Evolutionary conservation across 495 filamentous ascomycete genomes (phyloP).

Genomic region (Daldinia childiae): DNA sequence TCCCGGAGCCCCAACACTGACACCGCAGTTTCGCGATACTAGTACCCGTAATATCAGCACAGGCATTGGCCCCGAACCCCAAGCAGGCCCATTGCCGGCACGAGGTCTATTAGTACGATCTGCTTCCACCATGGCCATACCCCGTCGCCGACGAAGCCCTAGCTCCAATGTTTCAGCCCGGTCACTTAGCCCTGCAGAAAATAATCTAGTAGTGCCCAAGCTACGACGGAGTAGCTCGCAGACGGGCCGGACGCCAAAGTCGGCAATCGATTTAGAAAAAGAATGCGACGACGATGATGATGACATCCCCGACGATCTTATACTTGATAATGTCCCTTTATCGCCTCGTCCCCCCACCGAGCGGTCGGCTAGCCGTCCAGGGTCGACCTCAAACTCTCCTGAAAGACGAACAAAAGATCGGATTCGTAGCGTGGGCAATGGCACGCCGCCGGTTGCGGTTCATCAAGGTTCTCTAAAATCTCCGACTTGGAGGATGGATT

Average conservation of each 20-base stretch:
- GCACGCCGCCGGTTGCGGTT: constrained; percentile 59
- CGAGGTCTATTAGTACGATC: constrained; percentile 51
- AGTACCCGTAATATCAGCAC: constrained; percentile 41
- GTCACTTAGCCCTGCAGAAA: constrained; percentile 53
- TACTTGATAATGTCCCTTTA: constrained; percentile 94
- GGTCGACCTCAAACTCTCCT: constrained; percentile 65
- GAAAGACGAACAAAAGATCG: constrained; percentile 63
- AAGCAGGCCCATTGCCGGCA: constrained; percentile 45
- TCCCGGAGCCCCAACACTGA: constrained; percentile 27
- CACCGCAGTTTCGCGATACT: constrained; percentile 41
- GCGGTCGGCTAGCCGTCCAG: constrained; percentile 61
- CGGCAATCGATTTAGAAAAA: constrained; percentile 79
- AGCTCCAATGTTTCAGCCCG: constrained; percentile 50
- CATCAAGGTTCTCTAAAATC: constrained; percentile 61
- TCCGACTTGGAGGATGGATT: constrained; percentile 57
- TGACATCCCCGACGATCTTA: constrained; percentile 89
- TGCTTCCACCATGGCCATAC: constrained; percentile 40
- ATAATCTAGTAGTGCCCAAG: constrained; percentile 55
- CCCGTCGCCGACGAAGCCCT: constrained; percentile 50
- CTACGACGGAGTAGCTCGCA: constrained; percentile 76
- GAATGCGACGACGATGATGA: constrained; percentile 87
- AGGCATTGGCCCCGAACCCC: constrained; percentile 44
- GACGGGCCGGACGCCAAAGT: constrained; percentile 71
- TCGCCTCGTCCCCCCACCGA: constrained; percentile 81
- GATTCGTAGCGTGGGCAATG: constrained; percentile 62